phyloP scores from a whole-genome alignment of 2,329 filamentous ascomycete genomes.

The Aspergillus uvarum region DNA sequence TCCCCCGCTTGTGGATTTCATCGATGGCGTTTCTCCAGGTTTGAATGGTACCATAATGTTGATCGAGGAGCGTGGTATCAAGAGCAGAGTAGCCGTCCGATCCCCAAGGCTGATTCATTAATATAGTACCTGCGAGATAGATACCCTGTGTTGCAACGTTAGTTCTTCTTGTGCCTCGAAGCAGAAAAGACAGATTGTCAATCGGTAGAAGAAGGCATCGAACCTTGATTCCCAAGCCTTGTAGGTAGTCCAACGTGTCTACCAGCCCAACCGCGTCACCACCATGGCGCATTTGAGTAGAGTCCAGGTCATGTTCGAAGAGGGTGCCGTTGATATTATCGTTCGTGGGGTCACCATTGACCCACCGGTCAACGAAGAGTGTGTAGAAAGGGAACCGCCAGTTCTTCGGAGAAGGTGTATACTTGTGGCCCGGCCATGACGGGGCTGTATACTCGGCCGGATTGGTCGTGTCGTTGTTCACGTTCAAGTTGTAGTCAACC shows the following conservation, averaged over 20 bases:
- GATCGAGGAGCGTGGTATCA: conserved; percentile 63
- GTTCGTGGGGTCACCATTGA: conserved; percentile 64
- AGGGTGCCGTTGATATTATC: conserved; percentile 62
- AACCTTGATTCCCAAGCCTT: conserved; percentile 64
- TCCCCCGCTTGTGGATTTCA: conserved; percentile 61
- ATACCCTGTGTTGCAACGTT: conserved; percentile 46
- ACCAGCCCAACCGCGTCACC: conserved; percentile 60
- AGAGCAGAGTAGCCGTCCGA: conserved; percentile 61
- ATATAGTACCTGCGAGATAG: conserved; percentile 63
- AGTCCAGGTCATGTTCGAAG: conserved; percentile 61
- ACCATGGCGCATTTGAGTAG: conserved; percentile 63
- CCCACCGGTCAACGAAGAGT: conserved; percentile 62
- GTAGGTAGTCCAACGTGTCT: conserved; percentile 63
- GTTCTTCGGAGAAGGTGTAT: conserved; percentile 56
- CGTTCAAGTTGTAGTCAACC: conserved; percentile 60
- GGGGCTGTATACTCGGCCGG: conserved; percentile 60
- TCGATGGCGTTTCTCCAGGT: conserved; percentile 58
- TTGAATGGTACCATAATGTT: conserved; percentile 60
- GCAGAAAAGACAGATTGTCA: background rate
- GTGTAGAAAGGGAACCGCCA: conserved; percentile 69
- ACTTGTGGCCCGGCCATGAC: conserved; percentile 54
- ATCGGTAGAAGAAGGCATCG: background rate
- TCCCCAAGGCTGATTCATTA: conserved; percentile 66
- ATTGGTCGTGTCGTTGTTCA: conserved; percentile 55
- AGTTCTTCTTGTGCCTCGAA: background rate